A percentile compares a stretch with the other conserved stretches of the same genome.
These are phyloP conservation scores for Capsella bursapastoris DNA, from an alignment of 345 rosid genomes.

Conservation along the genomic window DNA sequence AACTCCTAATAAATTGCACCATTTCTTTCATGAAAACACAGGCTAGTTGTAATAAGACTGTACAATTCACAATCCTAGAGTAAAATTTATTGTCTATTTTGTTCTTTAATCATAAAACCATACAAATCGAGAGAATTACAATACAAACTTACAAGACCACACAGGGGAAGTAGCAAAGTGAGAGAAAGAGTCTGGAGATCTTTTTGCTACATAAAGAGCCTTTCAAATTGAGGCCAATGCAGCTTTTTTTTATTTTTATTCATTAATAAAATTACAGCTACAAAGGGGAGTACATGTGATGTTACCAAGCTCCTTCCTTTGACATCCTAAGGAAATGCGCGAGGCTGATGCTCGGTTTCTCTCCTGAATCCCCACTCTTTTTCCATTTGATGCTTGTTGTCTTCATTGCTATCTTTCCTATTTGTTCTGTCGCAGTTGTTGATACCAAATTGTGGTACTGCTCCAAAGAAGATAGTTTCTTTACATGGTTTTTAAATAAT, in stretches of 20 bases:
- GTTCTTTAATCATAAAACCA: background rate
- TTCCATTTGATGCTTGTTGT: conserved; percentile 72
- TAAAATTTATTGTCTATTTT: background rate
- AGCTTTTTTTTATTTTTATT: conserved; percentile 16
- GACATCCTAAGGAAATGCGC: conserved; percentile 77
- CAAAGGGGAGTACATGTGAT: conserved; percentile 17
- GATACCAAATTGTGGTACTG: conserved; percentile 91
- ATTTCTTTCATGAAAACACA: too few relatives aligned
- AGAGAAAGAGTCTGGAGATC: conserved; percentile 5
- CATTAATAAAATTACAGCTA: conserved; percentile 20
- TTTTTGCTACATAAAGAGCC: conserved; percentile 6
- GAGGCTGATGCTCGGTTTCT: conserved; percentile 66
- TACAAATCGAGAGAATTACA: conserved; percentile 40
- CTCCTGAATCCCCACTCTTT: conserved; percentile 45
- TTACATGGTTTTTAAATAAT: background rate
- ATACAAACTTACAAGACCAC: conserved; percentile 72
- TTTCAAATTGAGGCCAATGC: conserved; percentile 16
- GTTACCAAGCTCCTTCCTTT: conserved; percentile 86
- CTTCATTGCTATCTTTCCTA: conserved; percentile 52
- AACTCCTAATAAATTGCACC: too few relatives aligned
- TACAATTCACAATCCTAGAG: background rate
- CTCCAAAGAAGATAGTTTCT: conserved; percentile 18
- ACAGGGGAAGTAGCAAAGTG: background rate
- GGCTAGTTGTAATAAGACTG: too few relatives aligned
- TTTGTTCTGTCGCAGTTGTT: conserved; percentile 58